Percentiles rank a stretch among this genome's conserved stretches.
These are phyloP conservation scores for Alternaria ventricosa DNA, from an alignment of 2,329 filamentous ascomycete genomes.

Conservation along the genomic window DNA sequence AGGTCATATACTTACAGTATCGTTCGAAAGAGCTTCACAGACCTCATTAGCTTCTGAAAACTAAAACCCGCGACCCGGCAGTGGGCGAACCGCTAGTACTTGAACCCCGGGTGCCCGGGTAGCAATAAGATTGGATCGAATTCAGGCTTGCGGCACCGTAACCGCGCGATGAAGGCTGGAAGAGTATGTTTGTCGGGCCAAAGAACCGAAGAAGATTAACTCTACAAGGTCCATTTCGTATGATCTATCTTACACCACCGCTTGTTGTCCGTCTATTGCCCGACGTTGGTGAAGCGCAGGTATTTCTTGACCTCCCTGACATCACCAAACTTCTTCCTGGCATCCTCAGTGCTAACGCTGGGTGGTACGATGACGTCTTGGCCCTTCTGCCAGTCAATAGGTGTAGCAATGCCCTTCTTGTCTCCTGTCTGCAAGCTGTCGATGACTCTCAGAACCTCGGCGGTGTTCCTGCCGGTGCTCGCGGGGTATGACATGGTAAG, in stretches of 20 bases:
- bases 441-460: slow-evolving; percentile 64
- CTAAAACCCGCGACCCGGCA: too few species aligned
- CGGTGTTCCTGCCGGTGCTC: slow-evolving; percentile 73
- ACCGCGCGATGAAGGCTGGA: not conserved
- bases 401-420: slow-evolving; percentile 85
- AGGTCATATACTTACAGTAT: too few species aligned
- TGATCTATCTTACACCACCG: not conserved
- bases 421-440: slow-evolving; percentile 71
- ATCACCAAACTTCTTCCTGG: slow-evolving; percentile 85
- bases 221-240: not conserved
- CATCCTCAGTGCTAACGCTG: slow-evolving; percentile 80
- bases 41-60: too few species aligned
- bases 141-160: not conserved
- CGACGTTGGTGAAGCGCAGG: slow-evolving; percentile 70
- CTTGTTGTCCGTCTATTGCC: slow-evolving; percentile 41
- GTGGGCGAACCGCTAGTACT: too few species aligned
- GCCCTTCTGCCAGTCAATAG: slow-evolving; percentile 87
- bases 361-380: slow-evolving; percentile 94
- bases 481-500: slow-evolving; percentile 93
- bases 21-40: too few species aligned
- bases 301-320: slow-evolving; percentile 69
- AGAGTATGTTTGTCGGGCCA: not conserved
- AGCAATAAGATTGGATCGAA: not conserved
- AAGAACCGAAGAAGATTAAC: not conserved
- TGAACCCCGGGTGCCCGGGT: too few species aligned